phyloP scores from a whole-genome alignment of 2,329 filamentous ascomycete species.

The Fusarium bactridioides region DNA sequence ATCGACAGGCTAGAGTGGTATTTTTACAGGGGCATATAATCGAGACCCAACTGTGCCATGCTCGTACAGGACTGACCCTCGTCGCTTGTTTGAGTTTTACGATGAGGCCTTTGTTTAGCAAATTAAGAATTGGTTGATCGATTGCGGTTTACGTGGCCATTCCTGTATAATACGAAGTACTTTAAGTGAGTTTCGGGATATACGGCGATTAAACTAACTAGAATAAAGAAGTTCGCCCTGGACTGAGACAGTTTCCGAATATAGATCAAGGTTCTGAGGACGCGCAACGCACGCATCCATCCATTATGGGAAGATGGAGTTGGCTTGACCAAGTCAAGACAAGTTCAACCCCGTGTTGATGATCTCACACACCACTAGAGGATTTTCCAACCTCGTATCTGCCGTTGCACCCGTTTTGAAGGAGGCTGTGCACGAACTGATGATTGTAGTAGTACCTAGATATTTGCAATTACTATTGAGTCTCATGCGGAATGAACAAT shows the following conservation, averaged over 20 bases:
- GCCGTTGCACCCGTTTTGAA: slow-evolving; percentile 10
- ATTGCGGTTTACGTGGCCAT: slow-evolving; percentile 1
- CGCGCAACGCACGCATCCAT: slow-evolving; percentile 30
- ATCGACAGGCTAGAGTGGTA: slow-evolving; percentile 18
- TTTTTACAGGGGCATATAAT: background rate
- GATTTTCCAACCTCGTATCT: slow-evolving; percentile 28
- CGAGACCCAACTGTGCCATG: slow-evolving; percentile 18
- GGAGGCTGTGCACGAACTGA: slow-evolving; percentile 22
- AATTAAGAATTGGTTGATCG: background rate
- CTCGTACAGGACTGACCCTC: background rate
- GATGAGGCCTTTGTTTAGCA: slow-evolving; percentile 14
- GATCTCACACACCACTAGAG: slow-evolving; percentile 29
- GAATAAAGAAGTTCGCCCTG: background rate
- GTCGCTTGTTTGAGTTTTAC: slow-evolving; percentile 13
- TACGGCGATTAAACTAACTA: background rate
- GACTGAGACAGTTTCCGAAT: slow-evolving; percentile 20
- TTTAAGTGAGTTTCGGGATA: background rate
- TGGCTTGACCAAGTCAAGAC: background rate
- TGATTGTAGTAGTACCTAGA: background rate
- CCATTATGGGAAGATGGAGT: slow-evolving; percentile 4
- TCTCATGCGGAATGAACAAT: background rate
- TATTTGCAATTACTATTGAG: background rate
- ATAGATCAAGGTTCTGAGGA: slow-evolving; percentile 24
- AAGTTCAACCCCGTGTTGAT: slow-evolving; percentile 22
- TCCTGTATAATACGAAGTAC: background rate